Evolutionary conservation across 352 stramenopile species (phyloP).

Genomic region (Pythium pyrilobum): DNA sequence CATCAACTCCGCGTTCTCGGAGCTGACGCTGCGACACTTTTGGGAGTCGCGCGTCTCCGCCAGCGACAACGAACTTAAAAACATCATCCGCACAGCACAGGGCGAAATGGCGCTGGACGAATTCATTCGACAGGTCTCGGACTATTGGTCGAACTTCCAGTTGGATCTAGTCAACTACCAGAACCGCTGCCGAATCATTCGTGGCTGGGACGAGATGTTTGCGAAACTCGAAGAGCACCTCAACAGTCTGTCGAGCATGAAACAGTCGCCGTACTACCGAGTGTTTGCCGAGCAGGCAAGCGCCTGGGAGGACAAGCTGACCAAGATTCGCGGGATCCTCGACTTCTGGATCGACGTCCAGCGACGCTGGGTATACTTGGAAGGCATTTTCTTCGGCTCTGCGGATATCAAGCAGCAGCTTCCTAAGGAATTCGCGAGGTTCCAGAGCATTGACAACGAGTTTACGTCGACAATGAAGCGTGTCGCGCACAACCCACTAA

Average conservation of each 20-base stretch:
- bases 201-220: conserved; percentile 99
- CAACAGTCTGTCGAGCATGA: conserved; percentile 98
- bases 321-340: conserved; percentile 94
- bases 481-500: conserved; percentile 95
- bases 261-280: conserved; percentile 98
- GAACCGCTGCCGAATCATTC: conserved; percentile 96
- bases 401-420: conserved; percentile 99
- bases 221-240: conserved; percentile 99
- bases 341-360: conserved; percentile 99
- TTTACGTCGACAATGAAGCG: conserved; percentile 98
- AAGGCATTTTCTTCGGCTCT: conserved; percentile 98
- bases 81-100: conserved; percentile 97
- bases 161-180: conserved; percentile 92
- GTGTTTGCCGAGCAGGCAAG: conserved; percentile 97
- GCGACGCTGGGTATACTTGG: conserved; percentile 99
- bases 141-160: conserved; percentile 89
- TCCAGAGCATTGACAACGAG: conserved; percentile 98
- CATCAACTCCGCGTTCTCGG: conserved; percentile 89
- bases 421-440: conserved; percentile 96
- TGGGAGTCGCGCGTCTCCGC: conserved; percentile 94
- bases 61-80: conserved; percentile 93
- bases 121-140: conserved; percentile 94
- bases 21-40: conserved; percentile 96
- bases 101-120: conserved; percentile 99
- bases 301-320: conserved; percentile 98